Base-by-base conservation (phyloP, 345 rosid genomes). In the Eutrema japonicum region DNA sequence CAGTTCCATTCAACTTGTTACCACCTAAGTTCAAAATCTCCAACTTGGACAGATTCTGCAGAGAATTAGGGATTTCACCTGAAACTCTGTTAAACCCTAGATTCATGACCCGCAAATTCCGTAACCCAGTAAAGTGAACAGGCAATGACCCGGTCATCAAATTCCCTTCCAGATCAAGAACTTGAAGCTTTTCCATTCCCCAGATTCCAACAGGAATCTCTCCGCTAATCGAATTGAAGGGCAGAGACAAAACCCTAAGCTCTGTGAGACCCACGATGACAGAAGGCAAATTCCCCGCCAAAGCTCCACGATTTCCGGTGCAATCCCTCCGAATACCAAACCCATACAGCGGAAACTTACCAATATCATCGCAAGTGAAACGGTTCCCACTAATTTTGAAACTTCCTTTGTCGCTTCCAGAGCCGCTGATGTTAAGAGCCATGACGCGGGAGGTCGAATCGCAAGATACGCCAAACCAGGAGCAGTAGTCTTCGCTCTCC, bases 91-190 rank as follows among this genome's bases (percentile, higher is more conserved):
- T 93, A 71, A 86, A 87, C 77, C 96, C 98, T 16, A 93, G 83
- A 82, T 93, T 93, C 51, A 93, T 80, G 22, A 89, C 90, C 65
- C 85, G 81, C 65, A 93, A 68, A 71, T 64, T 83, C 74, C 82
- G 82, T 47, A 87, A 72, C 70, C 90, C 89, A 0, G 70, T 22
- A 72, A 86, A 78, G 3, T 73, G 61, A 73, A 56, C 66, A 3
- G 98, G 97, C 72, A 91, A 85, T 80, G 51, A 84, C 84, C 82
- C 82, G 0, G 53, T 4, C 18, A 79, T 55, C 76, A 74, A 57
- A 74, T 89, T 89, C 14, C 91, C 97, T 72, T 93, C 98, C 14
- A 93, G 86, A 88, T 93, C 98, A 82, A 93, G 84, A 57, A 93
- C 88, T 74, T 89, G 91, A 48, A 93, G 79, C 80, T 86, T 91